A percentile compares a stretch with the other conserved stretches of the same genome.
These are phyloP conservation scores for Omphalotus guepiniiformis DNA, from an alignment of 768 basidiomycete species.

Conservation along the genomic window DNA sequence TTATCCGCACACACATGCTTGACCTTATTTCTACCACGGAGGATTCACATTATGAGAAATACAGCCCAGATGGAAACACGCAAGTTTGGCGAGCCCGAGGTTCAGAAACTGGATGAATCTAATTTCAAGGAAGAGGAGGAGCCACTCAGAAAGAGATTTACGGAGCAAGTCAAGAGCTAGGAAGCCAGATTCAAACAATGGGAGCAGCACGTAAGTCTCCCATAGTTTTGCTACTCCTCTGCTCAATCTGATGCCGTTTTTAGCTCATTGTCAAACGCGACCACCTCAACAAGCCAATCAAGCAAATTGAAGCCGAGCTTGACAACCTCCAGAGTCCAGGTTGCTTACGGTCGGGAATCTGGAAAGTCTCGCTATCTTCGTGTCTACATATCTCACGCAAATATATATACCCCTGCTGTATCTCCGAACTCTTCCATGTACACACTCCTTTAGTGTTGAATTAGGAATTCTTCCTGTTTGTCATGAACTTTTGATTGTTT, in stretches of 20 bases:
- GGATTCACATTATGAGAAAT: conserved; percentile 96
- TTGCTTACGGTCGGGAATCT: too few species aligned
- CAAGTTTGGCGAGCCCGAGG: conserved; percentile 97
- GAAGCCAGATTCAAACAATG: conserved; percentile 97
- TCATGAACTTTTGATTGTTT: too few species aligned
- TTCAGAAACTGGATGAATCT: conserved; percentile 97
- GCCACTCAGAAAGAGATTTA: conserved; percentile 92
- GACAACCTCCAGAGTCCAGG: conserved; percentile 84
- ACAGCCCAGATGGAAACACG: conserved; percentile 99
- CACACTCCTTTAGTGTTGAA: too few species aligned
- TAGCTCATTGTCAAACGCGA: conserved; percentile 98
- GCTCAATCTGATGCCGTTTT: conserved; percentile 10
- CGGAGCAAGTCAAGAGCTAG: conserved; percentile 99
- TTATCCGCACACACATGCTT: conserved; percentile 98
- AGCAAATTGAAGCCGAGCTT: conserved; percentile 84
- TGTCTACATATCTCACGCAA: too few species aligned
- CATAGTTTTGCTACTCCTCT: too few species aligned
- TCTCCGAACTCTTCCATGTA: too few species aligned
- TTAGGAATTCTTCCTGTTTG: too few species aligned
- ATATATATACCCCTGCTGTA: too few species aligned
- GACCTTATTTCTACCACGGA: conserved; percentile 96
- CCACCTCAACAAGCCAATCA: conserved; percentile 97
- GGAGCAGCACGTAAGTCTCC: conserved; percentile 87
- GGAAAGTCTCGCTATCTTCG: too few species aligned
- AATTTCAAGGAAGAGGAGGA: conserved; percentile 99